Conservation (phyloP, 306 rosid species). For the Castanea mollissima region DNA sequence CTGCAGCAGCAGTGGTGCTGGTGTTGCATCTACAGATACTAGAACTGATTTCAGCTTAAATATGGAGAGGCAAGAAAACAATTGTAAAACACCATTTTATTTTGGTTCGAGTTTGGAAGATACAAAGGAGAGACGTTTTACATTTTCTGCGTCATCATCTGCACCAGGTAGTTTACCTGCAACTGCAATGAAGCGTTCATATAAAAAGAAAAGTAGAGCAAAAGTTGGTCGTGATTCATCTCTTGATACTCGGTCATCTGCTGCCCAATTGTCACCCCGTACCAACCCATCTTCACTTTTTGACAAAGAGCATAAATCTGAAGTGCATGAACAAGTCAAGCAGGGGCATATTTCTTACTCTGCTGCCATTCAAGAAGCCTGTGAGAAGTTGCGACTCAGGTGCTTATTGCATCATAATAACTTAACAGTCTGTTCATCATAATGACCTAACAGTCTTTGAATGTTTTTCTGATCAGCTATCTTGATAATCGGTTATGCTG, state of each 20-base stretch:
- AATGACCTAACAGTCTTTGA: neutral
- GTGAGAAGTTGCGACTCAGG: constrained; percentile 87
- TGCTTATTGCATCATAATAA: constrained; percentile 24
- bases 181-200: constrained; percentile 33
- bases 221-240: constrained; percentile 39
- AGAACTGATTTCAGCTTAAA: constrained; percentile 35
- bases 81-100: constrained; percentile 5
- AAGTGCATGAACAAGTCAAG: constrained; percentile 32
- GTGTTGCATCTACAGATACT: constrained; percentile 32
- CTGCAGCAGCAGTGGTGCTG: constrained; percentile 19
- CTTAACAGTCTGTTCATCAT: neutral
- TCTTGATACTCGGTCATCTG: constrained; percentile 36
- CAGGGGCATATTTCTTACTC: constrained; percentile 35
- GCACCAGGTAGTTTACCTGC: constrained; percentile 31
- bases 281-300: constrained; percentile 33
- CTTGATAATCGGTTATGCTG: constrained; percentile 19
- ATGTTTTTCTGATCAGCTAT: neutral
- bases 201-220: constrained; percentile 57
- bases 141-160: constrained; percentile 58
- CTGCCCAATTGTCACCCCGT: constrained; percentile 40
- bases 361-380: constrained; percentile 47
- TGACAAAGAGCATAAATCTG: constrained; percentile 32
- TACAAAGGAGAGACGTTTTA: constrained; percentile 39
- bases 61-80: constrained; percentile 35
- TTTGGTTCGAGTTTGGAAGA: constrained; percentile 40